Percentiles rank a stretch among this genome's conserved stretches.
These are phyloP conservation scores for Stephanodiscus minutulus DNA, from an alignment of 108 stramenopile genomes.

Conservation along the genomic window DNA sequence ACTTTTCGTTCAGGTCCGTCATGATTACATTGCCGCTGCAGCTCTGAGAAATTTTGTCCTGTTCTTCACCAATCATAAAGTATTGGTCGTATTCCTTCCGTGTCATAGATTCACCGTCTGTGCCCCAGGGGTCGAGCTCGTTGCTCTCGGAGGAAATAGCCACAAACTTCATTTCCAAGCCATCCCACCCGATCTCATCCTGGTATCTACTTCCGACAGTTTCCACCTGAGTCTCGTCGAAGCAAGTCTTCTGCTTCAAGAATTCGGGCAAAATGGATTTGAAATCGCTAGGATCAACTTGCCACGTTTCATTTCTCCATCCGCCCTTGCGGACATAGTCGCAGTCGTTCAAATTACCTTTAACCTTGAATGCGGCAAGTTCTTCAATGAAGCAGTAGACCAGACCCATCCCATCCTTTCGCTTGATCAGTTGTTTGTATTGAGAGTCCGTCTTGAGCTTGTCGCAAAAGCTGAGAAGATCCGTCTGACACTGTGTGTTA, in stretches of 20 bases:
- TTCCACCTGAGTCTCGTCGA: slow-evolving; percentile 32
- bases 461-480: slow-evolving; percentile 43
- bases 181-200: slow-evolving; percentile 51
- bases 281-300: slow-evolving; percentile 23
- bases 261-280: slow-evolving; percentile 28
- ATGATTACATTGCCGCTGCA: slow-evolving; percentile 45
- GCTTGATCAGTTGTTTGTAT: slow-evolving; percentile 49
- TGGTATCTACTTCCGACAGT: slow-evolving; percentile 37
- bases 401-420: slow-evolving; percentile 39
- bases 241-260: slow-evolving; percentile 40
- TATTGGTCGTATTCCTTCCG: slow-evolving; percentile 52
- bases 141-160: slow-evolving; percentile 44
- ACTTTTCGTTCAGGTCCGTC: slow-evolving; percentile 59
- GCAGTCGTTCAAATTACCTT: slow-evolving; percentile 49
- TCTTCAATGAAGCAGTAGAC: slow-evolving; percentile 59
- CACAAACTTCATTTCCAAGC: slow-evolving; percentile 34
- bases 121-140: slow-evolving; percentile 43
- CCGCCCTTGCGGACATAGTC: slow-evolving; percentile 40
- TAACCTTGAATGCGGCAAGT: slow-evolving; percentile 44
- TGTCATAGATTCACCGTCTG: slow-evolving; percentile 32
- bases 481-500: slow-evolving; percentile 50
- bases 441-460: slow-evolving; percentile 39
- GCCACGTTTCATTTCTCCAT: slow-evolving; percentile 47
- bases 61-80: slow-evolving; percentile 26
- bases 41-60: slow-evolving; percentile 20